Conservation (phyloP, 2,329 filamentous ascomycete species). For the Aureobasidium mangrovei region DNA sequence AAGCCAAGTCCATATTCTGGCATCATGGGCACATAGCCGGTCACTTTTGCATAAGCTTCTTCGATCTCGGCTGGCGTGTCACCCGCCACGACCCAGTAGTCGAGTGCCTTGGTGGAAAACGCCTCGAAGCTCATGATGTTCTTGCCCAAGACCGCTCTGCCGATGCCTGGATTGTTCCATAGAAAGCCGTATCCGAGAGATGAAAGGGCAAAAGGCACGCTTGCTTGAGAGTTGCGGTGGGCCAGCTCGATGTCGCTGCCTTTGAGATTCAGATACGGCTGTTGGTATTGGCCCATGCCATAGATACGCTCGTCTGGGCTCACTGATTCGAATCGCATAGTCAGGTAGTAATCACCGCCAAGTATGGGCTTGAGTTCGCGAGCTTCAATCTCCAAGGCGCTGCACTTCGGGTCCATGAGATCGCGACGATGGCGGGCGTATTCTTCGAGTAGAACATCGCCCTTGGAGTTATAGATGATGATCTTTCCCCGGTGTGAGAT, state of each 20-base stretch:
- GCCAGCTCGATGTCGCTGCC: slow-evolving; percentile 55
- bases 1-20: slow-evolving; percentile 56
- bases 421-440: slow-evolving; percentile 45
- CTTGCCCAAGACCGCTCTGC: slow-evolving; percentile 51
- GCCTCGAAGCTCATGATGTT: slow-evolving; percentile 56
- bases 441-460: slow-evolving; percentile 43
- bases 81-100: slow-evolving; percentile 57
- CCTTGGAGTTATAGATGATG: slow-evolving; percentile 36
- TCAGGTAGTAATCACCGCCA: slow-evolving; percentile 49
- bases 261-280: slow-evolving; percentile 54
- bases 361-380: slow-evolving; percentile 49
- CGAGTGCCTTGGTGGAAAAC: slow-evolving; percentile 47
- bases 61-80: slow-evolving; percentile 48
- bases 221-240: slow-evolving; percentile 58
- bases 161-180: slow-evolving; percentile 58
- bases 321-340: slow-evolving; percentile 49
- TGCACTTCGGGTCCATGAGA: slow-evolving; percentile 49
- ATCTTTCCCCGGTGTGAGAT: slow-evolving; percentile 44
- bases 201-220: slow-evolving; percentile 53
- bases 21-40: slow-evolving; percentile 57
- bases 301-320: slow-evolving; percentile 51
- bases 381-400: slow-evolving; percentile 47
- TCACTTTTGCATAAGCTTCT: slow-evolving; percentile 47
- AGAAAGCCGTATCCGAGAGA: slow-evolving; percentile 54
- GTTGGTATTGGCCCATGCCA: slow-evolving; percentile 62